Evolutionary conservation across 495 filamentous ascomycete species (phyloP), one percentile per base, ranked within the genome.

Genomic region (Lasiosphaeria miniovina): DNA sequence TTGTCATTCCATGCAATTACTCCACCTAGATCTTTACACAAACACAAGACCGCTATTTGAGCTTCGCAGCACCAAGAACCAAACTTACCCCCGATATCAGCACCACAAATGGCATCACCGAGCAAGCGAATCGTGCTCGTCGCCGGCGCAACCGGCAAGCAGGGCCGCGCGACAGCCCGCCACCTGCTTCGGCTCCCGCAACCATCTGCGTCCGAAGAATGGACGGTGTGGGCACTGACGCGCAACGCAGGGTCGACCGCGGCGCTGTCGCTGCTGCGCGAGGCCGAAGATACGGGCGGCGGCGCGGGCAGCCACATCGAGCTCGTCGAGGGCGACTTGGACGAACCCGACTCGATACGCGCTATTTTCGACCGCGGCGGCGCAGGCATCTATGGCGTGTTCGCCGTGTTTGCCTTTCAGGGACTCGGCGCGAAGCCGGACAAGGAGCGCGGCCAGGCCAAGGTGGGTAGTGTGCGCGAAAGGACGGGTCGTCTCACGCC

Each of bases 121-220:
- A 46, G 12, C 43, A 46, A 53, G 33, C 11, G 64, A 36, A 69
- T 49, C 4, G 58, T 77, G 34, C 59, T 78, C 17, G 67, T 78
- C 6, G 68, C 69, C 4, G 75, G 74, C 43, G 70, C 74, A 7
- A 78, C 76, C 1, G 76, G 76, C 15, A 76, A 75, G 36, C 75
- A 77, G 55, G 76, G 75, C 40, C 60, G 67, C 12, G 70, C 68
- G 2, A 32, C 46, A 41, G 15, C n/a, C 12, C 17, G n/a, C 36
- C 52, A 60, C 15, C 49, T 43, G 15, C 41, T 55, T n/a, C 46
- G 14, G 10, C 38, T 41, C 12, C 52, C 35, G 12, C 14, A 31
- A 36, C 33, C 31, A 4, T 12, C 51, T 34, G 7, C 50, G 31
- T 5, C 50, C 15, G 10, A 4, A 32, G 63, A 68, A 10, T 70